A percentile compares a stretch with the other conserved stretches of the same genome.
Evolutionary conservation across 2,329 filamentous ascomycete species (phyloP).

Genomic region (Beauveria asiatica): DNA sequence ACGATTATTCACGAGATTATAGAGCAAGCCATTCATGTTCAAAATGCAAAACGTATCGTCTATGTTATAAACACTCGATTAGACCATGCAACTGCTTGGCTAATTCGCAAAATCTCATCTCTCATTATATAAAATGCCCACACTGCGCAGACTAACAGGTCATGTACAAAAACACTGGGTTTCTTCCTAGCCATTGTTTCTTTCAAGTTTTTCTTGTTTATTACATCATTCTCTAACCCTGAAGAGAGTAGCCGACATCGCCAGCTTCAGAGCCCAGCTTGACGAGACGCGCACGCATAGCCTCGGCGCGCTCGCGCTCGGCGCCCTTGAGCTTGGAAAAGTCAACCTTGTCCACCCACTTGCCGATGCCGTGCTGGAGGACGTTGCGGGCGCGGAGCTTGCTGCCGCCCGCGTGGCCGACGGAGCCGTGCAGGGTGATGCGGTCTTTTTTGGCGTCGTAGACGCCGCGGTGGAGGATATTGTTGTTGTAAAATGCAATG

Average conservation of each 20-base stretch:
- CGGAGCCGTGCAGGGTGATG: conserved; percentile 65
- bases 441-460: conserved; percentile 53
- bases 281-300: conserved; percentile 55
- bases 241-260: conserved; percentile 55
- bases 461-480: conserved; percentile 68
- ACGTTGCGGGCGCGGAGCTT: conserved; percentile 58
- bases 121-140: background rate
- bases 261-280: conserved; percentile 51
- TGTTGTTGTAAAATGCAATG: conserved; percentile 83
- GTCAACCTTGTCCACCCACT: conserved; percentile 53
- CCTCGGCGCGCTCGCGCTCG: conserved; percentile 44
- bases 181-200: background rate
- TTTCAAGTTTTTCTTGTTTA: background rate
- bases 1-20: too few relatives aligned
- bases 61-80: too few relatives aligned
- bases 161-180: background rate
- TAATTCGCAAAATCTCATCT: too few relatives aligned
- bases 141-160: background rate
- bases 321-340: conserved; percentile 39
- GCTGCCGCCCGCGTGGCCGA: conserved; percentile 51
- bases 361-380: conserved; percentile 63
- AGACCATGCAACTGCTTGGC: too few relatives aligned
- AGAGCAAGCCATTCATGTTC: too few relatives aligned
- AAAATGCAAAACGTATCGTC: too few relatives aligned
- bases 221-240: conserved; percentile 31